Base-by-base conservation (phyloP, 768 basidiomycete genomes). In the Agrocybe pediades region DNA sequence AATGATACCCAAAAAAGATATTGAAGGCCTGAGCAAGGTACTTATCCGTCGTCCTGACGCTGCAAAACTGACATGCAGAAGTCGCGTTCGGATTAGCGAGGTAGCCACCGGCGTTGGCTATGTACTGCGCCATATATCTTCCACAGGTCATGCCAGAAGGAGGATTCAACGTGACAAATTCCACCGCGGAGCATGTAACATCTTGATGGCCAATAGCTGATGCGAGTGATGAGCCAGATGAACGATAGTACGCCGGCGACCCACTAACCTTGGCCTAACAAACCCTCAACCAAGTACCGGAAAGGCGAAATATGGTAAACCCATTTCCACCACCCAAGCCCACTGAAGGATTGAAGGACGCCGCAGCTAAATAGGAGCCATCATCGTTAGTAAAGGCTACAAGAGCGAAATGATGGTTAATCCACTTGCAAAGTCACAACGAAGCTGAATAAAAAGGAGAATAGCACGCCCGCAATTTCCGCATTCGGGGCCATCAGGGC, bases 311-410 rank as follows among this genome's bases (percentile, higher is more conserved):
- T 40, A 41, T 66, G 69, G 53, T 83, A 87, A 84, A 87, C 85
- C 86, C 86, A 88, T 46, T 68, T 64, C 87, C 86, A 88, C 80
- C 84, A 85, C 7, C 80, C 80, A 1, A 88, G 79, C 9, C 73
- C 71, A 8, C 74, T 57, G 60, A 72, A 84, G 3, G 86, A 86
- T 60, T 88, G 87, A 2, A 88, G 63, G 40, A 87, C 82, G 55
- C 85, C 86, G 56, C 86, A 77, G 62, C 81, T 82, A 55, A 2
- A 45, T 44, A 33, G 27, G 30, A 24, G 17, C 9, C 7, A 21
- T 26, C 13, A 24, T 26, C 16, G 54, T 47, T 16, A 50, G 46
- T 21, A 26, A 16, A 19, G 39, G 8, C 41, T 9, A 51, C 23
- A 7, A 6, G 15, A 15, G 8, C 3, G 16, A 2, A 44, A 25